Evolutionary conservation across 179 eudicot genomes (phyloP).

Genomic region (Spergularia azorica): DNA sequence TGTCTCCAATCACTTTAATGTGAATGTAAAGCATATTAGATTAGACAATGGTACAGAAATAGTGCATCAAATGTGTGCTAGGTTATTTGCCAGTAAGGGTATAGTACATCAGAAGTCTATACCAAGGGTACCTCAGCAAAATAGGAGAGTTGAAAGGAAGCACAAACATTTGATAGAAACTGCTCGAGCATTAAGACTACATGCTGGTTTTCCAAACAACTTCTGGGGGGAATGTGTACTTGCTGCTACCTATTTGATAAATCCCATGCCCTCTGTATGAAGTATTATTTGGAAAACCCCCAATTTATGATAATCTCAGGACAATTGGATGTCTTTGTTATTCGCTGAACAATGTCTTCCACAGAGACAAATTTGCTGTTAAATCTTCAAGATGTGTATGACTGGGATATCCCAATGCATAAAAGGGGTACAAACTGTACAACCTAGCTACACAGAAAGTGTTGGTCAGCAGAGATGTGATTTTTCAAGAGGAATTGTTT

Average conservation of each 20-base stretch:
- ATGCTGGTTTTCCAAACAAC: background rate
- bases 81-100: background rate
- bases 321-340: no score
- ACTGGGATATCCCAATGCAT: background rate
- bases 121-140: no score
- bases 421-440: background rate
- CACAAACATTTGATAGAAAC: background rate
- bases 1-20: no score
- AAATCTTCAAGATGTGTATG: background rate
- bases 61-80: background rate
- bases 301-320: no score
- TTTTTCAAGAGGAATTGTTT: no score
- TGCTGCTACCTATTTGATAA: background rate
- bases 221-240: background rate
- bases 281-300: no score
- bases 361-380: no score
- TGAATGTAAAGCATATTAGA: no score
- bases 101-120: background rate
- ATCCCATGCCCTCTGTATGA: background rate
- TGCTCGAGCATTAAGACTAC: background rate
- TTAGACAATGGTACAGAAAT: background rate
- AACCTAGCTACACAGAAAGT: background rate
- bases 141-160: background rate
- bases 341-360: no score
- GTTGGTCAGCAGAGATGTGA: background rate